Base-by-base conservation (phyloP, 352 stramenopile genomes). In the Phytopythium sindhum region DNA sequence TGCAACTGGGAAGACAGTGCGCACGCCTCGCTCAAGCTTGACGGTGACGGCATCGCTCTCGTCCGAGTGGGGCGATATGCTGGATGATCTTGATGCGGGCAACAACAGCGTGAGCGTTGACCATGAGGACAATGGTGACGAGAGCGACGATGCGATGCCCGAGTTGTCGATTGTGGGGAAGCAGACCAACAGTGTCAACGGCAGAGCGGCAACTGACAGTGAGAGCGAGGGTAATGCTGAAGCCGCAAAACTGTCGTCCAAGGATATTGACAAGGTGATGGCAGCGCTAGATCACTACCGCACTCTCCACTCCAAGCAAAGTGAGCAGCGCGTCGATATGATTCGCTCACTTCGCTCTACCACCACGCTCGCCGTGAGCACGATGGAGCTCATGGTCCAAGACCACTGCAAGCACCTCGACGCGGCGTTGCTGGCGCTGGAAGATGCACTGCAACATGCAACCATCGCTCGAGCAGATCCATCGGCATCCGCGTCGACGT, bases 301-400 rank as follows among this genome's bases (percentile, higher is more conserved):
- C 12, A 47, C 19, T 12, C 35, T 86, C n/a, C 67, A 84, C 59
- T 48, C 55, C 8, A 78, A 75, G 5, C 55, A 80, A 33, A 45
- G 19, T 6, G 24, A 71, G 31, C 77, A 89, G 47, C 60, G 61
- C 2, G 57, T 63, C n/a, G 80, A 84, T 24, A 74, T 75, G 55
- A 17, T 65, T 10, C 53, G 42, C 19, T 80, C 72, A 5, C 68
- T 86, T 12, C 35, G 72, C 14, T 70, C 73, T 24, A 82, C 77
- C n/a, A 73, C 73, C 24, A 61, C 57, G 2, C 60, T 86, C 26
- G 63, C 69, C 0, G 72, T 85, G 21, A 85, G 84, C 53, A 89
- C 80, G 21, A 78, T 89, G 75, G 75, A 89, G 35, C 47, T 86
- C 2, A 81, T 89, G 75, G 67, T 83, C 33, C 63, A 75, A 44